Conservation (phyloP, 805 yeast genomes). For the Aciculoconidium aculeatum region DNA sequence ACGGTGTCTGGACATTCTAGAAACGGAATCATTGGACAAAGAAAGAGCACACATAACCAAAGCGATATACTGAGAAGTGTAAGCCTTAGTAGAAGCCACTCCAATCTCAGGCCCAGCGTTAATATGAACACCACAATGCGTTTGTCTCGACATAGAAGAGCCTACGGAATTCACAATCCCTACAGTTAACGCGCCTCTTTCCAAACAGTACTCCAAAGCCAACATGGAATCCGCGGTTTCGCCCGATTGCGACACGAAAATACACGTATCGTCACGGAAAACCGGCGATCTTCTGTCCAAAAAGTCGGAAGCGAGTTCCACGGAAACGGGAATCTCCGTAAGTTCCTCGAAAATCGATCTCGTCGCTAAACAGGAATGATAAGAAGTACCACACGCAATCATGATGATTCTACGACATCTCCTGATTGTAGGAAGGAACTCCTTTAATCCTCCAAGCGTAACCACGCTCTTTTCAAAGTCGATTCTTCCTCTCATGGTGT, state of each 20-base stretch:
- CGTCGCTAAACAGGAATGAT: conserved; percentile 96
- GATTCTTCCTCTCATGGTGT: conserved; percentile 98
- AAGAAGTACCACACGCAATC: conserved; percentile 99
- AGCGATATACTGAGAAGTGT: conserved; percentile 97
- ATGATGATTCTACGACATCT: conserved; percentile 92
- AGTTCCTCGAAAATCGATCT: conserved; percentile 94
- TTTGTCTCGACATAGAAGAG: conserved; percentile 91
- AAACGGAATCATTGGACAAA: conserved; percentile 86
- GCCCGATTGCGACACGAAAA: conserved; percentile 97
- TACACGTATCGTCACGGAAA: conserved; percentile 95
- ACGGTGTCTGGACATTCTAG: conserved; percentile 66
- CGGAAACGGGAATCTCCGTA: conserved; percentile 89
- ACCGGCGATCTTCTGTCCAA: conserved; percentile 95
- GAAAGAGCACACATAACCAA: conserved; percentile 94
- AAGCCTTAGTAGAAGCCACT: conserved; percentile 98
- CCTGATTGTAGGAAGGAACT: conserved; percentile 81
- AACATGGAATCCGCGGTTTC: conserved; percentile 97
- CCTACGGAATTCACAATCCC: conserved; percentile 98
- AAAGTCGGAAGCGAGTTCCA: conserved; percentile 91
- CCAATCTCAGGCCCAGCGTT: conserved; percentile 99
- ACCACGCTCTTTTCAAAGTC: conserved; percentile 78
- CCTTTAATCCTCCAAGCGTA: conserved; percentile 83
- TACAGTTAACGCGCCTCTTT: conserved; percentile 94
- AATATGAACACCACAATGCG: conserved; percentile 99
- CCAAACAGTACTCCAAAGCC: conserved; percentile 91